phyloP scores from a whole-genome alignment of 768 basidiomycete species.

The Mycena rosella region DNA sequence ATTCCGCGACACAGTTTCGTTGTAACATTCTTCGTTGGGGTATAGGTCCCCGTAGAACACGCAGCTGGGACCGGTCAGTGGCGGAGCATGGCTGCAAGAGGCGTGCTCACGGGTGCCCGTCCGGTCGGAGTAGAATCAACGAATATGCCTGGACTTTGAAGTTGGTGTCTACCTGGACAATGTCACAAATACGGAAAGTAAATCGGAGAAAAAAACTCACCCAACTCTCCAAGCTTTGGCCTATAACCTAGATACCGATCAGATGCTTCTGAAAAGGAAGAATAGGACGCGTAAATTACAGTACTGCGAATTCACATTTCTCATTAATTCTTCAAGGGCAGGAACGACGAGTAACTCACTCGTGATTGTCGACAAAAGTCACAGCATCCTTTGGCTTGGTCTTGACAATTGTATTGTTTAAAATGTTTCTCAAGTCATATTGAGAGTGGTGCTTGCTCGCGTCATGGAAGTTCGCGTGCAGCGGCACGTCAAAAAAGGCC shows the following conservation, averaged over 20 bases:
- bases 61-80: slow-evolving; percentile 61
- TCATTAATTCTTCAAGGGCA: slow-evolving; percentile 4
- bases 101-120: slow-evolving; percentile 78
- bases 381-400: slow-evolving; percentile 84
- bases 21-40: slow-evolving; percentile 76
- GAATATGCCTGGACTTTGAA: slow-evolving; percentile 91
- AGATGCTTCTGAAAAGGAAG: not conserved
- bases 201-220: slow-evolving; percentile 52
- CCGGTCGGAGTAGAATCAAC: slow-evolving; percentile 76
- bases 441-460: slow-evolving; percentile 76
- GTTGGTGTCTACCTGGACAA: slow-evolving; percentile 67
- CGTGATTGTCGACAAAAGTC: slow-evolving; percentile 92
- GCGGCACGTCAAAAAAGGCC: slow-evolving; percentile 91
- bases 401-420: slow-evolving; percentile 77
- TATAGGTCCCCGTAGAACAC: slow-evolving; percentile 92
- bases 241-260: slow-evolving; percentile 56
- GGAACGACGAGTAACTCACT: slow-evolving; percentile 61
- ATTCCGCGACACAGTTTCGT: slow-evolving; percentile 62
- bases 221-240: slow-evolving; percentile 88
- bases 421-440: slow-evolving; percentile 83
- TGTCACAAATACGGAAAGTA: slow-evolving; percentile 3
- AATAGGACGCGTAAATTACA: slow-evolving; percentile 51
- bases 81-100: slow-evolving; percentile 2
- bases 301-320: slow-evolving; percentile 65
- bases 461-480: slow-evolving; percentile 85